Evolutionary conservation across 208 protist genomes (phyloP), one percentile per base, ranked within the genome.

Genomic region (Leishmania amazonensis): DNA sequence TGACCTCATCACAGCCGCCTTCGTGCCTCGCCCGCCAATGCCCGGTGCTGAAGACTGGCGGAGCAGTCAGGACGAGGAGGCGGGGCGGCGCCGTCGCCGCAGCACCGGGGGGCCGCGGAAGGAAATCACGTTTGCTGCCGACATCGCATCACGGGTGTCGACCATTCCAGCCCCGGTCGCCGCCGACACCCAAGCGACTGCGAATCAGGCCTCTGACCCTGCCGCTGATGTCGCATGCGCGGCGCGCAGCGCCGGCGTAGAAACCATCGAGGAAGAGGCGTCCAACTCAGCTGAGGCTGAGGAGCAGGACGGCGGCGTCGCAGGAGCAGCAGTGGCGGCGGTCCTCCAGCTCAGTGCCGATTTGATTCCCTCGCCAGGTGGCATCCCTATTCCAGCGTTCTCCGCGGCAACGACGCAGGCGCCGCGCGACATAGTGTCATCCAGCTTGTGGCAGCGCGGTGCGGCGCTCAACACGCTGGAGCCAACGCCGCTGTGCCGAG

Each of bases 121-220:
- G 51, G 82, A 64, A 68, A 82, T 85, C 65, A 82, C 82, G 45
- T 85, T 85, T 58, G 77, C 82, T 40, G 73, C 72, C 24, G 74
- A 85, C 2, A 75, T 85, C 54, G 76, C 57, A 54, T 58, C 64
- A 1, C 76, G 76, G 17, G 76, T 58, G 60, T 7, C 54, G 17
- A 65, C n/a, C 9, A n/a, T 28, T 47, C 19, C 75, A 28, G 40
- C 75, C 11, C 38, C 53, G 24, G 21, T 35, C 35, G 9, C 75
- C 1, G 13, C 53, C 3, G 15, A 42, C 24, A 24, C 38, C 28
- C 35, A 58, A 17, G 19, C 38, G 24, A 38, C 73, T 24, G 35
- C 40, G 54, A 78, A 21, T 51, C 21, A 64, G 53, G 15, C 73
- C 17, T 47, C n/a, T 76, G n/a, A 47, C 17, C 35, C 19, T n/a